A percentile compares a stretch with the other conserved stretches of the same genome.
Evolutionary conservation across 1,139 yeast species (phyloP).

Genomic region (Protomyces macrosporus): DNA sequence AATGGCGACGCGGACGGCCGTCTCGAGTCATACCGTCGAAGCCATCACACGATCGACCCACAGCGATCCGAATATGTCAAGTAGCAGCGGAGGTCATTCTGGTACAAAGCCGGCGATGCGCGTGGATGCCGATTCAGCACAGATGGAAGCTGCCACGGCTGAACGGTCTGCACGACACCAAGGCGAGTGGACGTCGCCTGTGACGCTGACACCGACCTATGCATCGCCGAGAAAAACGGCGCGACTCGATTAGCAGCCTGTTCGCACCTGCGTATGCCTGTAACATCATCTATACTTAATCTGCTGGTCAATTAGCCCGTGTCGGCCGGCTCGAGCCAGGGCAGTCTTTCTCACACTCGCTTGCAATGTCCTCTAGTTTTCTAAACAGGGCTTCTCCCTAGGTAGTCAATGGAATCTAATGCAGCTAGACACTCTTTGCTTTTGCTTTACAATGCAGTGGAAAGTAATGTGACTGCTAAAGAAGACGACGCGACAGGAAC

Average conservation of each 20-base stretch:
- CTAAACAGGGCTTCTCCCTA: too few relatives aligned
- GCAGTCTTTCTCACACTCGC: too few relatives aligned
- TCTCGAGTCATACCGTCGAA: constrained; percentile 18
- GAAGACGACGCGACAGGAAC: too few relatives aligned
- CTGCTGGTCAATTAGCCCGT: too few relatives aligned
- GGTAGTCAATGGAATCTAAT: too few relatives aligned
- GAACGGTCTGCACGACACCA: constrained; percentile 2
- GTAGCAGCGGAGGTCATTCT: background rate
- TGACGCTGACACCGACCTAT: background rate
- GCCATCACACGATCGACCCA: constrained; percentile 17
- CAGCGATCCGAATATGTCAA: background rate
- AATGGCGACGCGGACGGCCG: constrained; percentile 6
- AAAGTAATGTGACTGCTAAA: too few relatives aligned
- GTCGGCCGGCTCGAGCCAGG: too few relatives aligned
- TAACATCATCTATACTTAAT: too few relatives aligned
- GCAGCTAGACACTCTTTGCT: too few relatives aligned
- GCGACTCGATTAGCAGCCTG: background rate
- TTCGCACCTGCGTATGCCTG: too few relatives aligned
- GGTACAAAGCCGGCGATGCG: constrained; percentile 10
- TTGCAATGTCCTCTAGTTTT: too few relatives aligned
- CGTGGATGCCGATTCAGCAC: constrained; percentile 16
- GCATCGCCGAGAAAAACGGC: background rate
- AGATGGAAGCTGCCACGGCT: constrained; percentile 10
- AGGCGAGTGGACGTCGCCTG: background rate
- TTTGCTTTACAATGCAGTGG: too few relatives aligned